These are phyloP conservation scores for Tolypocladium ophioglossoides DNA, from an alignment of 2,329 filamentous ascomycete species.

Conservation along the genomic window DNA sequence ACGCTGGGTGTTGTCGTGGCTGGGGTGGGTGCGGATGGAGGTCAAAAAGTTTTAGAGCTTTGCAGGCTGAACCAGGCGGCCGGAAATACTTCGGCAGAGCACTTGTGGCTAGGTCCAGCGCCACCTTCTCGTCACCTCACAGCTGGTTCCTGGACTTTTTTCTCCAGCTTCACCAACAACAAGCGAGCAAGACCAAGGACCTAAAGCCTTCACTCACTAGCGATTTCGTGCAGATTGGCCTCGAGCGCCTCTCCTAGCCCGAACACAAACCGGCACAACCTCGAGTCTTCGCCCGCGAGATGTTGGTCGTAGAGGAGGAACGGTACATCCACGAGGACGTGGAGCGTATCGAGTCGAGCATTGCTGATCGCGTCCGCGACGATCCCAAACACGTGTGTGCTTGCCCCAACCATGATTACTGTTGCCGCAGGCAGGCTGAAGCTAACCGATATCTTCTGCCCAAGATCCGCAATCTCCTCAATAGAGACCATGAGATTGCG, in stretches of 20 bases:
- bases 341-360: constrained; percentile 88
- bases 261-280: not conserved
- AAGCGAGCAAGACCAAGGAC: not conserved
- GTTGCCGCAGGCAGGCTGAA: not conserved
- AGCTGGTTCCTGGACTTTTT: not conserved
- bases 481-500: constrained; percentile 84
- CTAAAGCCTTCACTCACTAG: not conserved
- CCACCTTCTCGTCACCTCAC: not conserved
- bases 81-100: constrained; percentile 21
- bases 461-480: constrained; percentile 78
- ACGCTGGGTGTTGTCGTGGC: not conserved
- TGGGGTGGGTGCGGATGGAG: not conserved
- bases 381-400: constrained; percentile 73
- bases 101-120: not conserved
- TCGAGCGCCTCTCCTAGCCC: not conserved
- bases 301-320: constrained; percentile 91
- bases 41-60: constrained; percentile 17
- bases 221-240: not conserved
- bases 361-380: constrained; percentile 78
- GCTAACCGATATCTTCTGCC: constrained; percentile 12
- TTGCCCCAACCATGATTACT: not conserved
- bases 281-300: constrained; percentile 13
- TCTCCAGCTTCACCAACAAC: not conserved
- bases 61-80: constrained; percentile 7
- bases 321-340: constrained; percentile 92